Evolutionary conservation across 108 stramenopile genomes (phyloP), one percentile per base, ranked within the genome.

Genomic region (Parietichytrium sp.): DNA sequence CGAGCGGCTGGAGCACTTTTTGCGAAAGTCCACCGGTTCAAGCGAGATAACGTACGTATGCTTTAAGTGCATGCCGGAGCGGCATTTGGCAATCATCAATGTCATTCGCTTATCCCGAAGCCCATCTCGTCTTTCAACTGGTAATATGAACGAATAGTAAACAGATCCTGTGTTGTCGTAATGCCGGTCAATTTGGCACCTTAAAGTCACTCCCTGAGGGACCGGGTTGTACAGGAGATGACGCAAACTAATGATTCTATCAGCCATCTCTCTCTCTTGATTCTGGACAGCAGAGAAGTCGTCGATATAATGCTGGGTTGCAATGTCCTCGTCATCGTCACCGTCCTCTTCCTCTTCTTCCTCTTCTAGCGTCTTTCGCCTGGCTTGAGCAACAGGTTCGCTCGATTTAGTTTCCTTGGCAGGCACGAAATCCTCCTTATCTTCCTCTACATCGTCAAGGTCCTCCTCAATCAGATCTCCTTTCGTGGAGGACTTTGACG

Each of bases 71-170:
- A 72, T n/a, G 6, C 61, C 61, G 0, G 61, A 23, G 10, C 61
- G 29, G 42, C 61, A 72, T 25, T 72, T 72, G 33, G 61, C 61
- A 72, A 72, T 72, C 61, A 72, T 72, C 1, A 72, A 42, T 20
- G 61, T 72, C 61, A 72, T 72, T 3, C 61, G 61, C 61, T 72
- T 72, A 25, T 72, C 61, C 38, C 61, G 61, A 16, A 72, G 18
- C 13, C 61, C 61, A 72, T 72, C 61, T 16, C 3, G 38, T 16
- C 61, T 16, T 25, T 72, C 61, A 6, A 72, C 61, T n/a, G 61
- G 61, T 45, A 72, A 42, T 10, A 72, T 72, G 42, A 72, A 72
- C 16, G 61, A 72, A 2, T 72, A 72, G 20, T 72, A 72, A n/a
- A 72, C 61, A 42, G 23, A 45, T 47, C 61, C 61, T 10, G 61